Evolutionary conservation across 345 rosid species (phyloP).

Genomic region (Excoecaria cochinchinensis): DNA sequence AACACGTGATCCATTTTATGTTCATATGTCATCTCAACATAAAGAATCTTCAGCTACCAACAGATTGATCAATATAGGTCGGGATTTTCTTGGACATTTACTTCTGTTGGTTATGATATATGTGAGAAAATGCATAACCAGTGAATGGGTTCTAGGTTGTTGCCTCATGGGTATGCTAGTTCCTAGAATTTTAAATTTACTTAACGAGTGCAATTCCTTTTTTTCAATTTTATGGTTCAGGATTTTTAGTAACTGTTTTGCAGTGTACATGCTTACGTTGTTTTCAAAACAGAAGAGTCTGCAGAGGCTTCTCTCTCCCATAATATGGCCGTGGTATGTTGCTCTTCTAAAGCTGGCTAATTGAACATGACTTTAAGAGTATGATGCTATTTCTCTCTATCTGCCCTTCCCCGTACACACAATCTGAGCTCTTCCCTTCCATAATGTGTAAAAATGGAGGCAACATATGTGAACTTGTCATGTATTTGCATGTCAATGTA

Average conservation of each 20-base stretch:
- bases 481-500: slow-evolving; percentile 23
- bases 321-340: slow-evolving; percentile 91
- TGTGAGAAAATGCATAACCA: neutral
- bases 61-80: too few relatives aligned
- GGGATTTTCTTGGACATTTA: neutral
- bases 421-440: neutral
- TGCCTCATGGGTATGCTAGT: neutral
- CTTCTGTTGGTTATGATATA: neutral
- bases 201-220: neutral
- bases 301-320: slow-evolving; percentile 76
- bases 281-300: slow-evolving; percentile 74
- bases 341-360: neutral
- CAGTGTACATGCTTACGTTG: slow-evolving; percentile 93
- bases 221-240: neutral
- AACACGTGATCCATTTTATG: neutral
- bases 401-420: neutral
- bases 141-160: neutral
- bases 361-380: neutral
- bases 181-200: neutral
- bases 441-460: neutral
- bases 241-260: slow-evolving; percentile 20
- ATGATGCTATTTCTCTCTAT: neutral
- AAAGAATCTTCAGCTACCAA: neutral
- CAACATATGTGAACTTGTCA: neutral
- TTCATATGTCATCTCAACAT: neutral